Evolutionary conservation across 768 basidiomycete genomes (phyloP).

Genomic region (Mycena maculata): DNA sequence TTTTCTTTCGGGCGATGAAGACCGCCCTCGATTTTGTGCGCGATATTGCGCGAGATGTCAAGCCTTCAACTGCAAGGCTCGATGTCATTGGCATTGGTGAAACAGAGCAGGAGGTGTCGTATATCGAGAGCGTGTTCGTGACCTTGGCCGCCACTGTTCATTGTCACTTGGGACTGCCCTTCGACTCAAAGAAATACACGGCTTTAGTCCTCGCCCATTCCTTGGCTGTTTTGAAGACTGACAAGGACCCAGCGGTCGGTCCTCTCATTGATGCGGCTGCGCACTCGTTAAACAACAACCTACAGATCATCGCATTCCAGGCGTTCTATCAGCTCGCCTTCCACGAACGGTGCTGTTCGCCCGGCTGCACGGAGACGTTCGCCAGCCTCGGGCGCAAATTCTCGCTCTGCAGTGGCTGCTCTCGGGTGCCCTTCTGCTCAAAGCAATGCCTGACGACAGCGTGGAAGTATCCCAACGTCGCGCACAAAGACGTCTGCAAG

Average conservation of each 20-base stretch:
- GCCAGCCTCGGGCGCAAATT: slow-evolving; percentile 6
- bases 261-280: neutral
- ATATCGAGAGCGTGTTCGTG: slow-evolving; percentile 4
- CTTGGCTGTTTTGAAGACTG: neutral
- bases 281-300: too few species aligned
- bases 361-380: neutral
- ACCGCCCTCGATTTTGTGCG: neutral
- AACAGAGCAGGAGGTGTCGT: neutral
- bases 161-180: slow-evolving; percentile 8
- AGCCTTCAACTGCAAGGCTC: slow-evolving; percentile 2
- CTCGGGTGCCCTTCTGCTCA: slow-evolving; percentile 3
- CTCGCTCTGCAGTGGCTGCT: slow-evolving; percentile 1
- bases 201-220: slow-evolving; percentile 1
- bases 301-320: neutral
- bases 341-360: slow-evolving; percentile 4
- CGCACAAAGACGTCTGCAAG: slow-evolving; percentile 12
- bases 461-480: neutral
- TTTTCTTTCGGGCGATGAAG: slow-evolving; percentile 6
- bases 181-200: neutral
- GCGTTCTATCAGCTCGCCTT: neutral
- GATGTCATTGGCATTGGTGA: too few species aligned
- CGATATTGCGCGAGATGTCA: neutral
- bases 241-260: neutral
- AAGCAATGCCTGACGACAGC: slow-evolving; percentile 1
- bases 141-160: neutral